Evolutionary conservation across 306 rosid genomes (phyloP), one percentile per base, ranked within the genome.

Genomic region (Casuarina cunninghamiana): DNA sequence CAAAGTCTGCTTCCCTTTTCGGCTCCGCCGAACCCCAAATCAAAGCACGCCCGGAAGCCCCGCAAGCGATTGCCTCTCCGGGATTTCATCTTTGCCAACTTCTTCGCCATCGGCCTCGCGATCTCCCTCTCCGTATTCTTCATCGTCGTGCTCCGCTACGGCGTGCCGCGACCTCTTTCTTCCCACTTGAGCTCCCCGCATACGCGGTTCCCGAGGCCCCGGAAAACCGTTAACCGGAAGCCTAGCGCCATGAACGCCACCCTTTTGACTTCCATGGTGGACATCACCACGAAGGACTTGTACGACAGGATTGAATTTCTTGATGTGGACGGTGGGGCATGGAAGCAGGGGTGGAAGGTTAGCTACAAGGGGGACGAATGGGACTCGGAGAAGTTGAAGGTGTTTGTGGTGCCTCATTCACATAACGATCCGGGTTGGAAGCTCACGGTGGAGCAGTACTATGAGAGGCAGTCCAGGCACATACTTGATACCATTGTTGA

Each of bases 391-490:
- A 93, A 87, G 83, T 76, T 95, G 87, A 95, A 95, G 89, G 82
- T 95, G 26, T 75, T 91, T 55, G 96, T 95, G 70, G 99, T 93
- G 77, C 99, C 99, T 2, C 99, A 95, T 82, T 95, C 99, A 19
- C 99, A 95, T 71, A 95, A 95, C 80, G 99, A 95, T 83, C 99
- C 99, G 5, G 99, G 99, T 44, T 95, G 99, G 99, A 93, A 88
- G 84, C 91, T 91, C 72, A 95, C 99, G 3, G 97, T 95, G 16
- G 97, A 91, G 44, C 94, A 95, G 85, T 95, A 95, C 81, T 95
- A 93, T 81, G 96, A 90, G 69, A 78, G 84, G 43, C 97, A 95
- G 80, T 83, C 99, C 48, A 79, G 93, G 66, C 97, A 83, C 77
- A 95, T 95, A 73, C 97, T 95, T 55, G 91, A 95, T 81, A 93